Evolutionary conservation across 2,329 filamentous ascomycete species (phyloP).

Genomic region (Diaporthe citrichinensis): DNA sequence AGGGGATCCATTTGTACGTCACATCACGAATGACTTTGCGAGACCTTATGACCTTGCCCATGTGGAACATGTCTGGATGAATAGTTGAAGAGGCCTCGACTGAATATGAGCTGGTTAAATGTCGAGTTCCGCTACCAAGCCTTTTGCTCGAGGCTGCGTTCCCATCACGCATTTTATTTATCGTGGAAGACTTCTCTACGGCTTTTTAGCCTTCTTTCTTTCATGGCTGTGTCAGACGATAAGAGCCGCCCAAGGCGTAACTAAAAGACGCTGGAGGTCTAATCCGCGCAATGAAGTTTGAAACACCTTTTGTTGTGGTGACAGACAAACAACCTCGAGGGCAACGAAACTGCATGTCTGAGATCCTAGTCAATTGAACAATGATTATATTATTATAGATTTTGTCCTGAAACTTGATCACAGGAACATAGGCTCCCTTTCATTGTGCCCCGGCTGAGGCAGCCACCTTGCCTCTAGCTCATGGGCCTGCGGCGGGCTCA

Average conservation of each 20-base stretch:
- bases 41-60: background rate
- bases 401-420: background rate
- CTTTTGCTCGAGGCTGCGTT: background rate
- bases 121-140: background rate
- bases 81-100: background rate
- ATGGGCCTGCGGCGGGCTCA: constrained; percentile 1
- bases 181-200: background rate
- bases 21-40: constrained; percentile 30
- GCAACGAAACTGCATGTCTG: constrained; percentile 6
- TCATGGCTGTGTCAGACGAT: background rate
- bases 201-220: background rate
- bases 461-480: constrained; percentile 41
- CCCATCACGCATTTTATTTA: constrained; percentile 20
- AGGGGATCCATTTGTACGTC: constrained; percentile 35
- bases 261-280: constrained; percentile 5
- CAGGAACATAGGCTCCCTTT: constrained; percentile 1
- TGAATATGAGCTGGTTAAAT: constrained; percentile 12
- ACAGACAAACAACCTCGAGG: background rate
- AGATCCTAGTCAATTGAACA: constrained; percentile 16
- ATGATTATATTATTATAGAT: constrained; percentile 33
- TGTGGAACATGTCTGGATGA: constrained; percentile 8
- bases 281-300: background rate
- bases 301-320: constrained; percentile 27
- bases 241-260: background rate
- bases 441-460: constrained; percentile 21